Evolutionary conservation across 164 flowering plant species (phyloP).

Genomic region (Nelumbo lutea): DNA sequence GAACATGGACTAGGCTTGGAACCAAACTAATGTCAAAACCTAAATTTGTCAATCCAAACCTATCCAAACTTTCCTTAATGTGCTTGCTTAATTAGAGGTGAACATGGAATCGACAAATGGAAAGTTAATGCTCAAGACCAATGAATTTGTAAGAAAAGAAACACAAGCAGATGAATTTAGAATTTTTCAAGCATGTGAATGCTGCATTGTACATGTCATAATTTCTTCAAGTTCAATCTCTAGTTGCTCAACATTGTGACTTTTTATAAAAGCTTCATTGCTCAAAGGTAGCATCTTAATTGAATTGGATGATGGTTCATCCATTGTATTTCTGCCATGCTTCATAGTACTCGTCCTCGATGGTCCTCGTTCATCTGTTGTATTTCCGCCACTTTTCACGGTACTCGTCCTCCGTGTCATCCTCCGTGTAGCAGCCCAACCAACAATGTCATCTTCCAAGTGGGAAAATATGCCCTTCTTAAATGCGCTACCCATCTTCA

Average conservation of each 20-base stretch:
- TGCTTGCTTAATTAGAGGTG: too few relatives aligned
- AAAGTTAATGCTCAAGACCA: neutral
- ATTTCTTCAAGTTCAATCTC: constrained; percentile 11
- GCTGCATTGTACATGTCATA: constrained; percentile 4
- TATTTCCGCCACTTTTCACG: neutral
- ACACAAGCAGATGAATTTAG: constrained; percentile 2
- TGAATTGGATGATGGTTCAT: neutral
- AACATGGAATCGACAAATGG: too few relatives aligned
- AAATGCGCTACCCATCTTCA: constrained; percentile 82
- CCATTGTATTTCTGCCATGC: neutral
- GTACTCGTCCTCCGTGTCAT: constrained; percentile 1
- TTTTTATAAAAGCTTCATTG: constrained; percentile 1
- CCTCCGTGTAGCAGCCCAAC: constrained; percentile 12
- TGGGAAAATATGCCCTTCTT: constrained; percentile 67
- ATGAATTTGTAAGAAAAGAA: neutral
- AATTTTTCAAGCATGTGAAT: constrained; percentile 6
- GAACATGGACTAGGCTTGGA: too few relatives aligned
- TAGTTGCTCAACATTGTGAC: neutral
- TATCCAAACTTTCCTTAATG: too few relatives aligned
- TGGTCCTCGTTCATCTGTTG: neutral
- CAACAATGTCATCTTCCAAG: constrained; percentile 27
- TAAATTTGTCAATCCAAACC: too few relatives aligned
- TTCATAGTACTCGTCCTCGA: neutral
- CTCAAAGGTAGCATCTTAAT: constrained; percentile 19
- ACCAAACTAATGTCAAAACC: too few relatives aligned